These are phyloP conservation scores for Solanum appendiculatum DNA, from an alignment of 257 asterid genomes.

Conservation along the genomic window DNA sequence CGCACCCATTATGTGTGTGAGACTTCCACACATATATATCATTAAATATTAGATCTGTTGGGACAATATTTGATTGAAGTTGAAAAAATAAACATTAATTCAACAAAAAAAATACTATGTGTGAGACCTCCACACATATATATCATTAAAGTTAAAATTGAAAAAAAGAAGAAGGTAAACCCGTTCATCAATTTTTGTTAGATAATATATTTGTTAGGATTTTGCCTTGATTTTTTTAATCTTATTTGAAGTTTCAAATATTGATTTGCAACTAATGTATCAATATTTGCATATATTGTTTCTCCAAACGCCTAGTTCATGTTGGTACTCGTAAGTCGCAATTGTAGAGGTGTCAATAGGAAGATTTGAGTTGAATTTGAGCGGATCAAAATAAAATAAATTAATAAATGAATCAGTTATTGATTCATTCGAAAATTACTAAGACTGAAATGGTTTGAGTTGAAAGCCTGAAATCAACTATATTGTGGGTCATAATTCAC, in stretches of 20 bases:
- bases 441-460: too few relatives aligned
- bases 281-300: background rate
- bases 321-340: background rate
- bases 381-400: background rate
- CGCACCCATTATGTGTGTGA: background rate
- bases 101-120: too few relatives aligned
- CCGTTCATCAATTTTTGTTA: background rate
- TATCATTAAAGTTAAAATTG: background rate
- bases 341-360: background rate
- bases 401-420: too few relatives aligned
- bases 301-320: background rate
- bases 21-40: background rate
- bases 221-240: too few relatives aligned
- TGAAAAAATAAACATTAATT: background rate
- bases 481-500: background rate
- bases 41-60: background rate
- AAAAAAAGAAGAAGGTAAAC: background rate
- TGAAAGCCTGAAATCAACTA: too few relatives aligned
- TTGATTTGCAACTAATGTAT: background rate
- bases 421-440: too few relatives aligned
- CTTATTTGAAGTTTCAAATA: too few relatives aligned
- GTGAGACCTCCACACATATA: background rate
- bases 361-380: too few relatives aligned
- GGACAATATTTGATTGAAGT: background rate
- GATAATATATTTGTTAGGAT: too few relatives aligned